These are phyloP conservation scores for Aegilops umbellulata DNA, from an alignment of 176 grass and related monocot species.

Conservation along the genomic window DNA sequence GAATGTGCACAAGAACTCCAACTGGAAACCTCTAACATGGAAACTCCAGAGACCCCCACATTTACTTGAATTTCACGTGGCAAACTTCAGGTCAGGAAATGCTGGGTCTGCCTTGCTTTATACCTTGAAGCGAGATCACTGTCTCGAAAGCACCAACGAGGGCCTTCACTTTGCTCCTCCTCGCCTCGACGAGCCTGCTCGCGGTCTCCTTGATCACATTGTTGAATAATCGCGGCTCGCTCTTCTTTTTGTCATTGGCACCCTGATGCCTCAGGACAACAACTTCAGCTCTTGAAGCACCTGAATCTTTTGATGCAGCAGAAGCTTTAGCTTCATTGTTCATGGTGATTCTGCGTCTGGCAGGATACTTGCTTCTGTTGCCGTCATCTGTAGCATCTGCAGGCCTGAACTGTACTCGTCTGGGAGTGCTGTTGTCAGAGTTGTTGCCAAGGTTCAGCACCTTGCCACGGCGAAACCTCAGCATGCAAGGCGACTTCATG, in stretches of 20 bases:
- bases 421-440: constrained; percentile 9
- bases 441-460: constrained; percentile 33
- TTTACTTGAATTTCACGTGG: not conserved
- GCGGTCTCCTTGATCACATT: constrained; percentile 70
- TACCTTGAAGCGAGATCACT: constrained; percentile 67
- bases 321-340: not conserved
- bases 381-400: constrained; percentile 8
- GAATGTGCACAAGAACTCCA: not conserved
- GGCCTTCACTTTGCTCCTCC: constrained; percentile 83
- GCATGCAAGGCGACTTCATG: constrained; percentile 15
- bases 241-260: constrained; percentile 38
- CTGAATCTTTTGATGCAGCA: not conserved
- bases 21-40: not conserved
- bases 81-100: constrained; percentile 1
- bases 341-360: not conserved
- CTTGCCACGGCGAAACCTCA: constrained; percentile 55
- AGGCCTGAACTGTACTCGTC: constrained; percentile 45
- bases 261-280: constrained; percentile 55
- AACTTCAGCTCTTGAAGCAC: constrained; percentile 11
- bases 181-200: constrained; percentile 52
- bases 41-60: not conserved
- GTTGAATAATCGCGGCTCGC: constrained; percentile 43
- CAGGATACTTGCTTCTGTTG: constrained; percentile 6
- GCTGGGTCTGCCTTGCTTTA: constrained; percentile 25
- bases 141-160: constrained; percentile 74